Base-by-base conservation (phyloP, 441 rosid genomes). In the Iberis amara region DNA sequence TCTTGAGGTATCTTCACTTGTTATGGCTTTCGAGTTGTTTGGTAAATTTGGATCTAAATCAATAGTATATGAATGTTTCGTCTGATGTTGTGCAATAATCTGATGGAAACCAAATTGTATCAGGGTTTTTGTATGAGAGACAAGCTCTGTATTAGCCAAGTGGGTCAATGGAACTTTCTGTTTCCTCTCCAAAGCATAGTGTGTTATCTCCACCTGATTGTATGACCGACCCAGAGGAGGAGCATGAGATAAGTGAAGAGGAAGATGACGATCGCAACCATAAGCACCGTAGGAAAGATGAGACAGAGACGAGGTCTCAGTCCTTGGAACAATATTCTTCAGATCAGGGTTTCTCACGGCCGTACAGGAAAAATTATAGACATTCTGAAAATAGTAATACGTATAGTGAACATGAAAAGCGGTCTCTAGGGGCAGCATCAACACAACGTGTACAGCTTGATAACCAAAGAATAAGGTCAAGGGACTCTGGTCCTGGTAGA, bases 231-330 rank as follows among this genome's bases (percentile, higher is more conserved):
- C 95, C 83, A 18, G 21, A 18, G 4, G 89, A 84, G 66, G 98
- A 88, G 70, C 85, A 83, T 72, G 97, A 94, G 76, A 74, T 89
- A 47, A 89, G 96, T 48, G 97, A 89, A 55, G 99, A 94, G 45
- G 99, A 94, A 47, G 99, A 94, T 39, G 99, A 94, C 36, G 99
- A 94, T 72, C 96, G 92, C 64, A 94, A 95, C 75, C 92, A 94
- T 75, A 96, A 94, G 74, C 92, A 94, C 69, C 99, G 92, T 68
- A 95, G 96, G 46, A 78, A 86, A 64, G 99, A 82, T 18, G 21
- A 18, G 21, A 18, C 21, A 67, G 99, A 82, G 61, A 57, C 83
- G 24, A 78, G 68, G 46, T 78, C 96, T 59, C 82, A 78, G 50
- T 80, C 95, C 24, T 56, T 74, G 56, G 97, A 94, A 47, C 77